Base-by-base conservation (phyloP, 2,329 filamentous ascomycete species). In the Pseudocercospora cruenta region DNA sequence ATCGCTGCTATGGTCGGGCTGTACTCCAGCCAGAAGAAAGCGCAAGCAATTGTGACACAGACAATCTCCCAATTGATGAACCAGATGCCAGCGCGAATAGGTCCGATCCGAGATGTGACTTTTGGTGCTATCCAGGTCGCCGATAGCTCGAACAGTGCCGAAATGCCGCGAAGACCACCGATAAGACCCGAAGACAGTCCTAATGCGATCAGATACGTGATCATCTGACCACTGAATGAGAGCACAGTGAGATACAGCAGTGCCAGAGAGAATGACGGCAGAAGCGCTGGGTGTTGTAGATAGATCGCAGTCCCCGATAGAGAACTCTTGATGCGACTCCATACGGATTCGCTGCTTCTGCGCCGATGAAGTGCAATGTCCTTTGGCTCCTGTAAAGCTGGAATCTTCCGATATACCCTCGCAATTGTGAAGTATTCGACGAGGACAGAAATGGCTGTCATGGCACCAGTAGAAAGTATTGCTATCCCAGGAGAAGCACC, bases 51-150 rank as follows among this genome's bases (percentile, higher is more conserved):
- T 74, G 80, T 69, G 70, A 87, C 67, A 55, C 84, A 88, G 2
- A 80, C 64, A n/a, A 90, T 80, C 73, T 93, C 90, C 86, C 88
- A 91, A 63, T 85, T 88, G 9, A 90, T 74, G 68, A 87, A 88
- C 91, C 91, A 93, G 2, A 93, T 59, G 26, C 57, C 57, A 47
- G 57, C 57, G 2, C 57, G 31, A 22, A 59, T 59, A 21, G 57
- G 74, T 22, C 82, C 81, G 5, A 84, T 82, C 3, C 73, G 75
- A 2, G 70, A 71, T 82, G 88, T 88, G 14, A 89, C 74, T 62
- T 79, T 78, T 0, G 88, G 88, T 0, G 84, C 86, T 0, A 84
- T 74, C 82, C 86, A 89, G 0, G 89, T 91, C 0, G 88, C 87
- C 7, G 80, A 79, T 2, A 91, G 77, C 73, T 91, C 89, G 58